These are phyloP conservation scores for Colletotrichum sp. DNA, from an alignment of 2,329 filamentous ascomycete species.

Conservation along the genomic window DNA sequence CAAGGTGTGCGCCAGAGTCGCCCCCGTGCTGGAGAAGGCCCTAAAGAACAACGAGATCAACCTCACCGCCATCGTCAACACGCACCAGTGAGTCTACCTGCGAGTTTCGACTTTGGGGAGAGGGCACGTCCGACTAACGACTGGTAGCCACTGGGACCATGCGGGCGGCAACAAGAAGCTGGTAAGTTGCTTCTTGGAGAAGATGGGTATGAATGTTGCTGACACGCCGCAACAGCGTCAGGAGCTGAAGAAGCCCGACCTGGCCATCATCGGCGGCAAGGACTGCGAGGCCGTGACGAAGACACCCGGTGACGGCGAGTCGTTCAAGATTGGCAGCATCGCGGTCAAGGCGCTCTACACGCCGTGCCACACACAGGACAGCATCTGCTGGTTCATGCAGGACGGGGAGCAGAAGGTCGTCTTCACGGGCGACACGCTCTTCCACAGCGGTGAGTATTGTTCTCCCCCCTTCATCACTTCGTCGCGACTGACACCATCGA, in stretches of 20 bases:
- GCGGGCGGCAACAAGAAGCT: constrained; percentile 89
- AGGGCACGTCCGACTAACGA: neutral
- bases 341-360: constrained; percentile 89
- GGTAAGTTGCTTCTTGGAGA: constrained; percentile 46
- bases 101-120: neutral
- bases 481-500: neutral
- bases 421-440: constrained; percentile 96
- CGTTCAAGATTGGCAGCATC: constrained; percentile 85
- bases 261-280: constrained; percentile 86
- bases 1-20: constrained; percentile 49
- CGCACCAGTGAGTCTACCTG: constrained; percentile 79
- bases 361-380: constrained; percentile 97
- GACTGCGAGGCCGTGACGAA: constrained; percentile 81
- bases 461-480: neutral
- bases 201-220: neutral
- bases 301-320: constrained; percentile 77
- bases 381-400: constrained; percentile 93
- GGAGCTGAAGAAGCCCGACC: constrained; percentile 59
- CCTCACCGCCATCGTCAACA: constrained; percentile 90
- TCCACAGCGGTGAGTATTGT: constrained; percentile 75
- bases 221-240: constrained; percentile 31
- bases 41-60: constrained; percentile 77
- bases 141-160: constrained; percentile 85
- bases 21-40: constrained; percentile 73
- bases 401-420: constrained; percentile 79